Evolutionary conservation across 1,284 basidiomycete species (phyloP), one percentile per base, ranked within the genome.

Genomic region (Apiotrichum sp.): DNA sequence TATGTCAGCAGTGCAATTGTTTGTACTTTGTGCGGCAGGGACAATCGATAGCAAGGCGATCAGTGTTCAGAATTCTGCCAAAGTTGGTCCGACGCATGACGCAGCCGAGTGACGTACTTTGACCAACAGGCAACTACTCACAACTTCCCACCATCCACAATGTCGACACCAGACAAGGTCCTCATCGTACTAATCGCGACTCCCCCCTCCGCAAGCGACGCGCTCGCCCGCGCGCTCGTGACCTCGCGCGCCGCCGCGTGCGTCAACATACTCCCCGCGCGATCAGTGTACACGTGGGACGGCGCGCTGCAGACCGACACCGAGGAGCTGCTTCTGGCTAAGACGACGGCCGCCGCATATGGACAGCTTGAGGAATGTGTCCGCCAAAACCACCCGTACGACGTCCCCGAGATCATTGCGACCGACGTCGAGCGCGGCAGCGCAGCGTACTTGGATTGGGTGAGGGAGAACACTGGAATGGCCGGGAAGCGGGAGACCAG

Each of bases 361-460:
- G 10, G 22, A 4, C 22, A 8, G 3, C 47, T 49, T 29, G 34
- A 49, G 22, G 16, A 6, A 38, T 38, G 39, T 38, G 47, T 49
- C 2, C 16, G 40, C 10, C 16, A 39, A 29, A n/a, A 49, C 11
- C 47, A 49, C 36, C 47, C 47, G 47, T 49, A 41, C 47, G 48
- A 50, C 48, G 48, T 50, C 31, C 48, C 48, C 8, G 48, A 50
- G 48, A 50, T 50, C 32, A 42, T 50, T 7, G 48, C 38, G 1
- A 33, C 34, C 31, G n/a, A 33, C 7, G 40, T 34, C 10, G 39
- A 31, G 10, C 11, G 7, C 7, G 48, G 48, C 9, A 50, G 36
- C 40, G 22, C 32, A 33, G 48, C 9, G 14, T 50, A 50, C 8
- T 40, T 50, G 11, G 29, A 11, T 3, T 50, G 48, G 48, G 31